Conservation (phyloP, 116 monocot genomes). For the Papilionanthe hybrid region DNA sequence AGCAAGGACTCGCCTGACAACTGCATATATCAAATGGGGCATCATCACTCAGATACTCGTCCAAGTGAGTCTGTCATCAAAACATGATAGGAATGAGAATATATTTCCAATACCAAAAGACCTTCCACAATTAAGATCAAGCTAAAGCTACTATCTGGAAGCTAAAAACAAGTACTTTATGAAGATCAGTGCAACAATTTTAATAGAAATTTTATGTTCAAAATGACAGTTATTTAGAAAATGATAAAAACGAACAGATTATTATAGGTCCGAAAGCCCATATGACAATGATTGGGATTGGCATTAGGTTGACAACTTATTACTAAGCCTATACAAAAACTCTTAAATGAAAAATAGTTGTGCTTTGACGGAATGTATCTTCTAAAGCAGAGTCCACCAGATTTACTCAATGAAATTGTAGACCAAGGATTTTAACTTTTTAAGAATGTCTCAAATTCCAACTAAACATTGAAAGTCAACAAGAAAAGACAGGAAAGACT, state of each 20-base stretch:
- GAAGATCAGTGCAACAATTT: background rate
- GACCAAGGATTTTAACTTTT: background rate
- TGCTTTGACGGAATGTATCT: background rate
- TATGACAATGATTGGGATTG: background rate
- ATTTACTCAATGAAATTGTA: background rate
- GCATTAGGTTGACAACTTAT: background rate
- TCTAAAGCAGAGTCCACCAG: background rate
- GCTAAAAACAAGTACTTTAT: background rate
- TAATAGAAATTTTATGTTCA: background rate
- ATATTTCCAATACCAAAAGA: background rate
- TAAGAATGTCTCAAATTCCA: background rate
- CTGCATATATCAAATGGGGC: conserved; percentile 97
- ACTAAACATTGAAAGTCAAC: background rate
- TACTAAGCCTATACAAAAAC: background rate
- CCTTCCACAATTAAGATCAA: background rate
- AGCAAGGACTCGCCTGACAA: conserved; percentile 68
- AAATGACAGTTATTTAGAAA: background rate
- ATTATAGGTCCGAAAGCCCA: background rate
- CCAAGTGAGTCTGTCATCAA: conserved; percentile 53
- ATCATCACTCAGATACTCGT: conserved; percentile 73
- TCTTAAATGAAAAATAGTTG: background rate
- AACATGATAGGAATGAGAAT: background rate
- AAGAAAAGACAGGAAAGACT: background rate
- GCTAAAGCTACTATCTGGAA: background rate
- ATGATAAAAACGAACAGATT: background rate